phyloP scores from a whole-genome alignment of 345 rosid species.

The Pseudoturritis turrita region DNA sequence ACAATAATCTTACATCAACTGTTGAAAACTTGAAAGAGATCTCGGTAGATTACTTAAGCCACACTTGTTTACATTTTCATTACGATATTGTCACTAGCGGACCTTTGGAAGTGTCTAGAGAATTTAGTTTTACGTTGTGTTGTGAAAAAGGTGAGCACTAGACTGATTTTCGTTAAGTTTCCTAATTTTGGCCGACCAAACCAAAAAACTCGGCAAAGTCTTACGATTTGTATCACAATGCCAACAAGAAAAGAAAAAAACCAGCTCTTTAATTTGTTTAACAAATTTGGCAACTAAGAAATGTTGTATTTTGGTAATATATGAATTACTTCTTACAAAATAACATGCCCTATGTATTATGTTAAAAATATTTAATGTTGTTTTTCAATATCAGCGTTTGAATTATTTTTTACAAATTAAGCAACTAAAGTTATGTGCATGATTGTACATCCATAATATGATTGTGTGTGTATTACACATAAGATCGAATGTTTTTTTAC shows the following conservation, averaged over 20 bases:
- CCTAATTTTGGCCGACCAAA: slow-evolving; percentile 26
- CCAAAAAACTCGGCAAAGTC: slow-evolving; percentile 8
- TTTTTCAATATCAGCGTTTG: background rate
- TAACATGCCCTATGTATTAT: background rate
- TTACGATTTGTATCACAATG: slow-evolving; percentile 16
- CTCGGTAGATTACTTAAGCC: background rate
- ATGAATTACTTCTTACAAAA: background rate
- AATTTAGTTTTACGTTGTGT: slow-evolving; percentile 2
- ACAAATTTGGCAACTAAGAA: slow-evolving; percentile 11
- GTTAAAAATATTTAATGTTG: background rate
- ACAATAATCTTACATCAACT: background rate
- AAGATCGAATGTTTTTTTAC: too few relatives aligned
- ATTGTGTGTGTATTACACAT: background rate
- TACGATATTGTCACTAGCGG: background rate
- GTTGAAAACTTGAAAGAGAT: background rate
- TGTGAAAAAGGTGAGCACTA: slow-evolving; percentile 2
- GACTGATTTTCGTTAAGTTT: background rate
- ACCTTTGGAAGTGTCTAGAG: background rate
- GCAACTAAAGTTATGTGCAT: background rate
- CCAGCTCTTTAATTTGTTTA: slow-evolving; percentile 3
- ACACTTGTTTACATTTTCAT: background rate
- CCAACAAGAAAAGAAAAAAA: background rate
- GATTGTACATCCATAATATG: background rate
- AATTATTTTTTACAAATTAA: background rate
- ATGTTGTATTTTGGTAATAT: background rate